Evolutionary conservation across 2,329 filamentous ascomycete genomes (phyloP).

Genomic region (Ambrosiella beaveri): DNA sequence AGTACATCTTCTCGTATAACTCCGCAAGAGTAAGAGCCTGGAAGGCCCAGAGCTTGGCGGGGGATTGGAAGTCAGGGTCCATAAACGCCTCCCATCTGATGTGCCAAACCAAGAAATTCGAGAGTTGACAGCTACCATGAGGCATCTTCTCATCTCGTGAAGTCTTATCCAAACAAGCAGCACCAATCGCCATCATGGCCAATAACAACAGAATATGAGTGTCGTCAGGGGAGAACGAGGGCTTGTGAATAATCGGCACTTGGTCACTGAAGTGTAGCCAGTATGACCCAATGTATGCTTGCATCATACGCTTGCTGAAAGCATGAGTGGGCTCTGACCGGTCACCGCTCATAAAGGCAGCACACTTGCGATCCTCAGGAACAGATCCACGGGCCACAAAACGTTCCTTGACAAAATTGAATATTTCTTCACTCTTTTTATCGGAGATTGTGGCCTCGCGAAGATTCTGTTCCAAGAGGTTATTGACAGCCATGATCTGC

Average conservation of each 20-base stretch:
- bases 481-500: conserved; percentile 81
- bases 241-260: conserved; percentile 83
- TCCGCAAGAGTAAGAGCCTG: conserved; percentile 79
- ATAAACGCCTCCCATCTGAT: conserved; percentile 94
- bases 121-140: conserved; percentile 61
- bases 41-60: conserved; percentile 91
- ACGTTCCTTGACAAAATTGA: conserved; percentile 61
- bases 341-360: conserved; percentile 47
- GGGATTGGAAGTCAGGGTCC: conserved; percentile 73
- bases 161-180: conserved; percentile 70
- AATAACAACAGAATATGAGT: conserved; percentile 73
- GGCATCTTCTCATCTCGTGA: conserved; percentile 57
- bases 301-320: conserved; percentile 86
- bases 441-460: conserved; percentile 72
- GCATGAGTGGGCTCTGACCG: conserved; percentile 45
- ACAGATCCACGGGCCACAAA: conserved; percentile 68
- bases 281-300: conserved; percentile 81
- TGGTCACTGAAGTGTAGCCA: conserved; percentile 93
- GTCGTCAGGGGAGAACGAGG: conserved; percentile 77
- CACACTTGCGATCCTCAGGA: conserved; percentile 8
- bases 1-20: conserved; percentile 96
- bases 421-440: conserved; percentile 67
- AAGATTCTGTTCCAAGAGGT: conserved; percentile 61
- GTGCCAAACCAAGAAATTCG: conserved; percentile 83
- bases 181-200: conserved; percentile 82